phyloP scores from a whole-genome alignment of 306 rosid species.

The Ormosia emarginata region DNA sequence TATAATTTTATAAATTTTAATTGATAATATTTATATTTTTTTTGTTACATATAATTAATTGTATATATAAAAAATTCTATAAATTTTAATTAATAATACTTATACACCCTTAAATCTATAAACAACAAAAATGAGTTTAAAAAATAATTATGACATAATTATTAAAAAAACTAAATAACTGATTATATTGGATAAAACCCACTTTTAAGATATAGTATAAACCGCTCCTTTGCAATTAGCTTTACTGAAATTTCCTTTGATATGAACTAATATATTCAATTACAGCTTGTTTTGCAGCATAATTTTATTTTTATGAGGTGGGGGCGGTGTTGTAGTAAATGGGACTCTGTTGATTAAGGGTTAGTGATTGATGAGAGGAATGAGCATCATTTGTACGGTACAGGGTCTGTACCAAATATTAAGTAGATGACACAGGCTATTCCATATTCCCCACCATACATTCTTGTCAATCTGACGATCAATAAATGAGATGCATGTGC shows the following conservation, averaged over 20 bases:
- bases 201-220: too few relatives aligned
- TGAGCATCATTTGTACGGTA: slow-evolving; percentile 16
- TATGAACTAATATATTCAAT: not conserved
- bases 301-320: not conserved
- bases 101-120: too few relatives aligned
- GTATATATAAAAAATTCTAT: too few relatives aligned
- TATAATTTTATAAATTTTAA: too few relatives aligned
- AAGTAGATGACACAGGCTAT: slow-evolving; percentile 17
- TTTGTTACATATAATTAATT: too few relatives aligned
- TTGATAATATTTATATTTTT: too few relatives aligned
- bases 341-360: slow-evolving; percentile 21
- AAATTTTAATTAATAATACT: too few relatives aligned
- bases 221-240: not conserved
- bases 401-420: slow-evolving; percentile 21
- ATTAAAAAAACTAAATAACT: too few relatives aligned
- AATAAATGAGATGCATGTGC: slow-evolving; percentile 37
- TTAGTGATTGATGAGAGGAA: slow-evolving; percentile 18
- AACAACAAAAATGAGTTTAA: too few relatives aligned
- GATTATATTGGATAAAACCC: too few relatives aligned
- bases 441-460: slow-evolving; percentile 46
- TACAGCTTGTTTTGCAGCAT: not conserved
- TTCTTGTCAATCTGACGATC: slow-evolving; percentile 41
- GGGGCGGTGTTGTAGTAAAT: not conserved
- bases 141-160: too few relatives aligned
- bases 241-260: not conserved